Base-by-base conservation (phyloP, 2,329 filamentous ascomycete genomes). In the Bipolaris victoriae region DNA sequence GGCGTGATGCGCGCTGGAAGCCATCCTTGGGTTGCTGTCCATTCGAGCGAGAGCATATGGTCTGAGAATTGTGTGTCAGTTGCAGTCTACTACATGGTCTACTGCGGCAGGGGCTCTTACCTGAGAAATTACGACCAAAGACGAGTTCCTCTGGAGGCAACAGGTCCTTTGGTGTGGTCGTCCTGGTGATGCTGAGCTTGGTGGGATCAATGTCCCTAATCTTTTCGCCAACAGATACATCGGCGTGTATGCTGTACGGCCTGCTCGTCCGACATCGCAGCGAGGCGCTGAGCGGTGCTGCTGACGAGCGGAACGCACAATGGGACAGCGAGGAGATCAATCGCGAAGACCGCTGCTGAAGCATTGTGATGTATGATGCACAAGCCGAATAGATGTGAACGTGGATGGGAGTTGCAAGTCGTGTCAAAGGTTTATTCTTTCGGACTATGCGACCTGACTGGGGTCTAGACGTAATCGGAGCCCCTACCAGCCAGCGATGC, bases 21-120 rank as follows among this genome's bases (percentile, higher is more conserved):
- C 95, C 95, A 97, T 76, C 93, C 95, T 65, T 90, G 83, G 47
- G 85, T 81, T 58, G 92, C 86, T 53, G 90, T 94, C 95, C 95
- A 99, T 82, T 97, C 92, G 67, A 96, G 85, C 58, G 90, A 88
- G 72, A 98, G 88, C 94, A 99, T 98, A 81, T 98, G 95, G 81
- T 99, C 95, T 96, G 52, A 35, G 29, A 11, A 18, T 45, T 15
- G 7, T 6, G 46, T n/a, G 55, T 72, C 49, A 69, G 64, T 62
- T 37, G 50, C 40, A 46, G 36, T 49, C 16, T n/a, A 35, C 26
- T 35, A 47, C 49, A 44, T n/a, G 41, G 33, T 49, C 16, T n/a
- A 35, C 31, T 37, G 50, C 49, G 33, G 53, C 36, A 37, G 51
- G 26, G 57, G 62, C 53, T 60, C 49, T 55, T 80, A 93, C 92